Base-by-base conservation (phyloP, 2,329 filamentous ascomycete species). In the Coniosporium uncinatum region DNA sequence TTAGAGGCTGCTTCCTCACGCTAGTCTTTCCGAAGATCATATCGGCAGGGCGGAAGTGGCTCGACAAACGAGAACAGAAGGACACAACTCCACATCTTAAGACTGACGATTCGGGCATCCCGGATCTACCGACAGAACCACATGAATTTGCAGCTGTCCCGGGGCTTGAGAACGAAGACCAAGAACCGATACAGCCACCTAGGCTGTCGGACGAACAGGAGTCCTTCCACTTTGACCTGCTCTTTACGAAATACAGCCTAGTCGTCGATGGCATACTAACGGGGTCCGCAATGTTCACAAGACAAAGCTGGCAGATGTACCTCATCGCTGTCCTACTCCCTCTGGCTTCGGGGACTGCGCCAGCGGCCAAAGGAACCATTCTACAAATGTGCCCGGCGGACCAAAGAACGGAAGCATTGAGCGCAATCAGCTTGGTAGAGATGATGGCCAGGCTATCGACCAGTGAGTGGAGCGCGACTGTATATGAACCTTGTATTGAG, bases 281-380 rank as follows among this genome's bases (percentile, higher is more conserved):
- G 1, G 75, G 75, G 2, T 64, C 78, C 1, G 76, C 80, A 0
- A 75, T 78, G 0, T 81, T 85, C 46, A 78, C 81, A 0, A 78
- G 73, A 0, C 45, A 76, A 37, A 71, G 73, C 2, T 86, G 81
- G 79, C 82, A 88, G 49, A 78, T 87, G 36, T 87, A 84, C 51
- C 58, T 85, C 0, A 75, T 82, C 2, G 80, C 80, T 0, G 72
- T 77, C 20, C 54, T 86, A 1, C 67, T 88, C 0, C 83, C 83
- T 0, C 76, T 87, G 22, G 81, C 79, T 0, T 83, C 82, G 0
- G 83, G 83, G 0, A 82, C 82, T 0, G 83, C 81, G 0, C 75
- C 81, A 0, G 80, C 83, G 0, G 80, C 81, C 1, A 88, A 87
- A 49, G 83, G 83, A 1, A 79, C 83, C n/a, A 85, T 87, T 44